These are phyloP conservation scores for Colletotrichum lupini DNA, from an alignment of 2,329 filamentous ascomycete genomes.

Conservation along the genomic window DNA sequence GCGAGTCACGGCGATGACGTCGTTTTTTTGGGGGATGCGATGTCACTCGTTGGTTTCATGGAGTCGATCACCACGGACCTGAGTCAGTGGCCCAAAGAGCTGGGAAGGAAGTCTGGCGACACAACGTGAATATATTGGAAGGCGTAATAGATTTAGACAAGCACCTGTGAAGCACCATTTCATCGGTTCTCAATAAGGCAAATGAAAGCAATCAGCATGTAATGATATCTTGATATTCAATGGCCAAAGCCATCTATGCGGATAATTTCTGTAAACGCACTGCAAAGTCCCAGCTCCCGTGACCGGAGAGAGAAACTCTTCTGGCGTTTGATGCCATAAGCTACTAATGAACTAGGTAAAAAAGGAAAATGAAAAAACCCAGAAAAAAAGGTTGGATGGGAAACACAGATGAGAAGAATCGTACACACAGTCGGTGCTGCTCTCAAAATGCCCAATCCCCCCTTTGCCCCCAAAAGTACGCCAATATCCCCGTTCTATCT, in stretches of 20 bases:
- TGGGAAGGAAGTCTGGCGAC: neutral
- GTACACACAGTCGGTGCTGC: constrained; percentile 27
- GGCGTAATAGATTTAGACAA: neutral
- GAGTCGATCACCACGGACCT: neutral
- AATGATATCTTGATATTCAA: constrained; percentile 21
- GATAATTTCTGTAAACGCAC: neutral
- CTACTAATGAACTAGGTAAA: neutral
- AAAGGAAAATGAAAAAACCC: neutral
- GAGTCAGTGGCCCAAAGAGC: neutral
- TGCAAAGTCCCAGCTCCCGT: too few relatives aligned
- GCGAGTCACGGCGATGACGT: neutral
- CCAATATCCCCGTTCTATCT: constrained; percentile 32
- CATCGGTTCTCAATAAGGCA: neutral
- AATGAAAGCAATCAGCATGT: neutral
- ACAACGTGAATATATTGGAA: neutral
- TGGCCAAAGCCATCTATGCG: constrained; percentile 25
- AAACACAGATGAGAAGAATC: constrained; percentile 17
- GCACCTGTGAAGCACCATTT: neutral
- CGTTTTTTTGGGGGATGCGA: neutral
- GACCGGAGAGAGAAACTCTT: too few relatives aligned
- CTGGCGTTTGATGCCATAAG: constrained; percentile 12
- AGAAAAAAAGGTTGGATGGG: neutral
- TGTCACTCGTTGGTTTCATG: neutral
- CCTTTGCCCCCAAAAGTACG: constrained; percentile 5
- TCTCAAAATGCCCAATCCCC: constrained; percentile 7